Percentiles rank a stretch among this genome's conserved stretches.
phyloP scores from a whole-genome alignment of 2,329 filamentous ascomycete species.

The Cytospora leucostoma region DNA sequence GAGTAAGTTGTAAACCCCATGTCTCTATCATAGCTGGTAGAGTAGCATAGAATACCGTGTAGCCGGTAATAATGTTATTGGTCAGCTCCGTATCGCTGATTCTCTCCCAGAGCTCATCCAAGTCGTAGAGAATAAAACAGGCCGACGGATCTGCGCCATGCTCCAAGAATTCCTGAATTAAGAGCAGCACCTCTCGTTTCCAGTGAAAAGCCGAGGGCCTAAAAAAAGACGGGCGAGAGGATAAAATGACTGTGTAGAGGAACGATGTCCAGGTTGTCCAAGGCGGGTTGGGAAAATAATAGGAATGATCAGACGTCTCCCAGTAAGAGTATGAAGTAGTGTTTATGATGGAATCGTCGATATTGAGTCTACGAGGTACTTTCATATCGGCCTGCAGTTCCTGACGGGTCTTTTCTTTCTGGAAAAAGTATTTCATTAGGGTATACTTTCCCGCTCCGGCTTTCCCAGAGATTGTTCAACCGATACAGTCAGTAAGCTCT shows the following conservation, averaged over 20 bases:
- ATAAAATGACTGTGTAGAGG: no score
- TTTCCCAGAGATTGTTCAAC: slow-evolving; percentile 1
- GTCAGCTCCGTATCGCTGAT: not conserved
- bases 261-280: not conserved
- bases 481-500: no score
- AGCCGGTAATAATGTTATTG: not conserved
- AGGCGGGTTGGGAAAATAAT: not conserved
- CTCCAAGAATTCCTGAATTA: slow-evolving; percentile 1
- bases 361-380: not conserved
- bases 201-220: not conserved
- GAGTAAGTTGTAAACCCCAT: not conserved
- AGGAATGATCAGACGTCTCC: not conserved
- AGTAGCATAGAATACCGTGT: not conserved
- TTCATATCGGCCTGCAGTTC: not conserved
- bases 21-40: not conserved
- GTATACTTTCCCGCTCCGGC: slow-evolving; percentile 18
- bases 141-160: slow-evolving; percentile 1
- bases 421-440: slow-evolving; percentile 12
- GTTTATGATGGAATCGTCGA: not conserved
- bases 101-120: not conserved
- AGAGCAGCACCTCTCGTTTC: not conserved
- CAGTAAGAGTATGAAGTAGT: not conserved
- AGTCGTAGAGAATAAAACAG: not conserved
- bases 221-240: not conserved
- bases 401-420: not conserved